These are phyloP conservation scores for Pterocarpus macrocarpus DNA, from an alignment of 306 rosid genomes.

Conservation along the genomic window DNA sequence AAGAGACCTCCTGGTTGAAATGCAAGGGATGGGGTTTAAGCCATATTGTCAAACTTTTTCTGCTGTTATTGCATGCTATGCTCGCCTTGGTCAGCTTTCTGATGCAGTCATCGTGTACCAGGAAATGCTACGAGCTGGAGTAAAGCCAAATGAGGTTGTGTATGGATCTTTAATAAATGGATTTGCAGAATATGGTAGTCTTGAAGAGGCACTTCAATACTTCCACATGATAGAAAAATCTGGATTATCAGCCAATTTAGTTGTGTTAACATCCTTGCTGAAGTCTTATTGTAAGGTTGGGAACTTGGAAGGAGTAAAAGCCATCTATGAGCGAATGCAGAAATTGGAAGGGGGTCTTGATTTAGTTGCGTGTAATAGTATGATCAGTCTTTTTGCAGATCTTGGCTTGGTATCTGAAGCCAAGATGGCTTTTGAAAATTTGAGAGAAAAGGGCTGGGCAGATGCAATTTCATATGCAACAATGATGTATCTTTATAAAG, in stretches of 20 bases:
- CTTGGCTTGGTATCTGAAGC: slow-evolving; percentile 88
- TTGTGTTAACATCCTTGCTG: slow-evolving; percentile 76
- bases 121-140: slow-evolving; percentile 68
- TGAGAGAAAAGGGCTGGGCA: slow-evolving; percentile 66
- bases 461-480: slow-evolving; percentile 74
- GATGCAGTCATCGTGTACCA: slow-evolving; percentile 69
- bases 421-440: slow-evolving; percentile 64
- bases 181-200: slow-evolving; percentile 81
- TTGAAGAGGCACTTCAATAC: slow-evolving; percentile 74
- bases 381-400: slow-evolving; percentile 77
- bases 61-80: slow-evolving; percentile 78
- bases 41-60: slow-evolving; percentile 75
- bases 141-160: slow-evolving; percentile 77
- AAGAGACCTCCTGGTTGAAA: slow-evolving; percentile 68
- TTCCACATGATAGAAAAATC: slow-evolving; percentile 71
- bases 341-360: slow-evolving; percentile 72
- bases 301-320: slow-evolving; percentile 70
- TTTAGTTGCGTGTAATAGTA: slow-evolving; percentile 77
- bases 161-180: slow-evolving; percentile 90
- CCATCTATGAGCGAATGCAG: slow-evolving; percentile 67
- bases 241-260: slow-evolving; percentile 69
- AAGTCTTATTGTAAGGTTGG: slow-evolving; percentile 83
- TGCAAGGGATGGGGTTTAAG: slow-evolving; percentile 74
- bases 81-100: slow-evolving; percentile 76
- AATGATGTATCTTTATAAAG: slow-evolving; percentile 84